Conservation (phyloP, 2,329 filamentous ascomycete genomes). For the Fusarium luffae region DNA sequence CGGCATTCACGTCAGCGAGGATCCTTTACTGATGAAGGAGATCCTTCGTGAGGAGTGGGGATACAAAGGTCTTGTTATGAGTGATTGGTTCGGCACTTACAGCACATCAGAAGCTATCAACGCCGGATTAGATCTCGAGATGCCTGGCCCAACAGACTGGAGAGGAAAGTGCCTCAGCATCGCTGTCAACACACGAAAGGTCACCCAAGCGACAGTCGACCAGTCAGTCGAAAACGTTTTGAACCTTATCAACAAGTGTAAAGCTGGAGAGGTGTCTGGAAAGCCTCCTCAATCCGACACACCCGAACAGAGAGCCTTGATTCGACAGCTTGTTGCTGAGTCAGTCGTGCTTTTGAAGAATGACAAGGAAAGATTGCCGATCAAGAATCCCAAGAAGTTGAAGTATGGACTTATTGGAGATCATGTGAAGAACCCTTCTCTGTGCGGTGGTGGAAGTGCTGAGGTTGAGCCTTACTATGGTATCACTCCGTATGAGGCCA, state of each 20-base stretch:
- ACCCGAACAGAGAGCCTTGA: conserved; percentile 21
- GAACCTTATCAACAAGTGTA: conserved; percentile 31
- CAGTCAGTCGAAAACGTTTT: conserved; percentile 42
- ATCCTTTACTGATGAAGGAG: conserved; percentile 36
- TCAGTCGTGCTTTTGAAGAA: conserved; percentile 32
- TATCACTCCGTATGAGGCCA: conserved; percentile 48
- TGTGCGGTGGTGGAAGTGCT: conserved; percentile 51
- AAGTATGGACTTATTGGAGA: conserved; percentile 53
- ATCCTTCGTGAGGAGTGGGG: conserved; percentile 49
- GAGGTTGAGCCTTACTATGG: conserved; percentile 50
- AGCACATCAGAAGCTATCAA: conserved; percentile 47
- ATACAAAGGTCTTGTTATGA: conserved; percentile 35
- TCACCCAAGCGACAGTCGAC: conserved; percentile 37
- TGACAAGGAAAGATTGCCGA: not conserved
- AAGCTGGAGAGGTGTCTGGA: not conserved
- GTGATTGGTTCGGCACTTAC: conserved; percentile 52
- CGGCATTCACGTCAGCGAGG: conserved; percentile 48
- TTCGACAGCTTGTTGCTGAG: conserved; percentile 25
- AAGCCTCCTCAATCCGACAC: conserved; percentile 19
- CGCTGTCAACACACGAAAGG: conserved; percentile 43
- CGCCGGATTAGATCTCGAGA: conserved; percentile 47
- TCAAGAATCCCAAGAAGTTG: conserved; percentile 38
- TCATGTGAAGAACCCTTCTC: conserved; percentile 53
- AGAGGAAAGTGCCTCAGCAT: conserved; percentile 39
- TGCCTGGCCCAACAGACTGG: conserved; percentile 49